Evolutionary conservation across 257 asterid species (phyloP).

Genomic region (Cinchona pubescens): DNA sequence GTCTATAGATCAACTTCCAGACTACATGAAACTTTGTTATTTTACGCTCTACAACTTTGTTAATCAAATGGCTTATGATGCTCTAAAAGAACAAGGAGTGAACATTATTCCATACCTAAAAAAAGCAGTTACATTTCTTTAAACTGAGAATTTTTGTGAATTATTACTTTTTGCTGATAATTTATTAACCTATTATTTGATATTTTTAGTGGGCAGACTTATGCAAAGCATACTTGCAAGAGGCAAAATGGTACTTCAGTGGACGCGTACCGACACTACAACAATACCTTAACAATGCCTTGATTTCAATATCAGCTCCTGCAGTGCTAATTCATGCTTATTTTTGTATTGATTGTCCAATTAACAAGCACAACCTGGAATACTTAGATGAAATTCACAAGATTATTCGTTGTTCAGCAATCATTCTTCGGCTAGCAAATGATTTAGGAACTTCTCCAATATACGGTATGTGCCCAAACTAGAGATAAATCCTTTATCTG

Average conservation of each 20-base stretch:
- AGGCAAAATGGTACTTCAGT: slow-evolving; percentile 13
- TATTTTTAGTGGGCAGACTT: slow-evolving; percentile 19
- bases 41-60: slow-evolving; percentile 8
- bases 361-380: slow-evolving; percentile 20
- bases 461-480: slow-evolving; percentile 17
- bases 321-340: slow-evolving; percentile 31
- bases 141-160: background rate
- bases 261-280: slow-evolving; percentile 7
- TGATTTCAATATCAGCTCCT: slow-evolving; percentile 43
- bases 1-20: slow-evolving; percentile 17
- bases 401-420: slow-evolving; percentile 29
- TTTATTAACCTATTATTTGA: background rate
- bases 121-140: slow-evolving; percentile 2
- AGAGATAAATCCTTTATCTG: background rate
- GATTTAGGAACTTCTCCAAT: slow-evolving; percentile 42
- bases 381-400: slow-evolving; percentile 18
- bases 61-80: slow-evolving; percentile 20
- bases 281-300: slow-evolving; percentile 26
- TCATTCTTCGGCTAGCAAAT: slow-evolving; percentile 34
- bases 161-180: background rate
- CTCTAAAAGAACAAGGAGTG: slow-evolving; percentile 6
- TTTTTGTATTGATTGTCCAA: slow-evolving; percentile 26
- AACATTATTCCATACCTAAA: slow-evolving; percentile 11
- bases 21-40: slow-evolving; percentile 26
- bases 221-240: slow-evolving; percentile 9